Evolutionary conservation across 2,329 filamentous ascomycete genomes (phyloP).

Genomic region (Paracamarosporium sp.): DNA sequence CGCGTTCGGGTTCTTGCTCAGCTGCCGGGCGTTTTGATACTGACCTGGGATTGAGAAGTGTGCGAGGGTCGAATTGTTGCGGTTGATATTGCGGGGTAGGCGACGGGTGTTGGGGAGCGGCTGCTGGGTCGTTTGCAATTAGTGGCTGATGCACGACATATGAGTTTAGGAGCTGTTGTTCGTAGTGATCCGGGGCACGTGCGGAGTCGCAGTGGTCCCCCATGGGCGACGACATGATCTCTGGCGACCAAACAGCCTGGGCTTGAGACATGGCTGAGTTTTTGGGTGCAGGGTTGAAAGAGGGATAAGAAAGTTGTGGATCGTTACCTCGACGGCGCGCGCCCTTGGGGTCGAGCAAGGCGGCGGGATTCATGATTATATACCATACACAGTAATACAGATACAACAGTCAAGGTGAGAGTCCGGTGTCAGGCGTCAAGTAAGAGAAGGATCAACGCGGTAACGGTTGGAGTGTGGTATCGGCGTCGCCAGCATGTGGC

Average conservation of each 20-base stretch:
- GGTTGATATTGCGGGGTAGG: constrained; percentile 14
- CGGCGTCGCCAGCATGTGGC: not conserved
- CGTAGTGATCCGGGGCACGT: not conserved
- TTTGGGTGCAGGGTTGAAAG: not conserved
- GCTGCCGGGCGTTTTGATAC: constrained; percentile 39
- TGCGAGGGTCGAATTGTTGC: constrained; percentile 33
- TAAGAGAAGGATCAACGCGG: not conserved
- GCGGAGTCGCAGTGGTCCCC: not conserved
- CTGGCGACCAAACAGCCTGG: not conserved
- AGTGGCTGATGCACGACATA: not conserved
- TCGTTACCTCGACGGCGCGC: constrained; percentile 23
- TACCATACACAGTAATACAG: constrained; percentile 1
- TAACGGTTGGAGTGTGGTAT: not conserved
- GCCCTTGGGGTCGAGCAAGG: constrained; percentile 23
- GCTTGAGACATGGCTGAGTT: not conserved
- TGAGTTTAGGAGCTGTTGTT: constrained; percentile 3
- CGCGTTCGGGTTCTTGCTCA: constrained; percentile 26
- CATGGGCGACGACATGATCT: not conserved
- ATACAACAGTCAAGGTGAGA: not conserved
- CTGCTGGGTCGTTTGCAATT: not conserved
- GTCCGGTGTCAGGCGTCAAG: not conserved
- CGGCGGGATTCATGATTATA: constrained; percentile 21
- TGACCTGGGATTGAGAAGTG: constrained; percentile 44
- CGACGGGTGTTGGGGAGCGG: not conserved
- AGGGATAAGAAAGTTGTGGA: not conserved